phyloP scores from a whole-genome alignment of 129 eudicot species.

The Flaveria trinervia region DNA sequence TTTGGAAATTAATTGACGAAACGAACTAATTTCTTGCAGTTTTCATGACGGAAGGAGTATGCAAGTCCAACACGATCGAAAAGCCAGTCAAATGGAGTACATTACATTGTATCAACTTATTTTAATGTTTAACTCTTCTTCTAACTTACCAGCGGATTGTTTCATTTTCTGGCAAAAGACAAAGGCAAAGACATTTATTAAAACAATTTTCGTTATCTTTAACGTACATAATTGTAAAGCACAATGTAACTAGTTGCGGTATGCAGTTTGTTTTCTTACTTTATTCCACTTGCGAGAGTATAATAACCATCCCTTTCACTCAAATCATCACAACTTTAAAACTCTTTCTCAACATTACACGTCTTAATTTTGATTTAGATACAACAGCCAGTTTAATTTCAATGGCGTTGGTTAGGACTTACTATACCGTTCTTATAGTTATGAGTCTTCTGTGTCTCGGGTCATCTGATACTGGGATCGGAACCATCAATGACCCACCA shows the following conservation, averaged over 20 bases:
- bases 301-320: neutral
- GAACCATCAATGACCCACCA: constrained; percentile 37
- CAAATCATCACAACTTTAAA: constrained; percentile 9
- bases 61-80: too few species aligned
- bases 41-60: too few species aligned
- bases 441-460: constrained; percentile 23
- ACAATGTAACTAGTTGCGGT: neutral
- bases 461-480: constrained; percentile 23
- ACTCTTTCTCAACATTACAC: neutral
- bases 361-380: neutral
- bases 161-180: too few species aligned
- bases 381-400: neutral
- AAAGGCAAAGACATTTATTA: too few species aligned
- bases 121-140: too few species aligned
- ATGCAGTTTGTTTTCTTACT: neutral
- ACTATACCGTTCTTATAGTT: constrained; percentile 11
- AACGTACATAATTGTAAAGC: too few species aligned
- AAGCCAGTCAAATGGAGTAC: too few species aligned
- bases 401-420: constrained; percentile 19
- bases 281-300: neutral
- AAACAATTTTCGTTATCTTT: too few species aligned
- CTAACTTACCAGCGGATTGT: too few species aligned
- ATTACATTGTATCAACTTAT: too few species aligned
- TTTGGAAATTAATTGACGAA: too few species aligned
- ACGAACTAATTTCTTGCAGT: too few species aligned